Evolutionary conservation across 225 moss, liverwort and hornwort species (phyloP), one percentile per base, ranked within the genome.

Genomic region (Physcomitrellopsis africana): DNA sequence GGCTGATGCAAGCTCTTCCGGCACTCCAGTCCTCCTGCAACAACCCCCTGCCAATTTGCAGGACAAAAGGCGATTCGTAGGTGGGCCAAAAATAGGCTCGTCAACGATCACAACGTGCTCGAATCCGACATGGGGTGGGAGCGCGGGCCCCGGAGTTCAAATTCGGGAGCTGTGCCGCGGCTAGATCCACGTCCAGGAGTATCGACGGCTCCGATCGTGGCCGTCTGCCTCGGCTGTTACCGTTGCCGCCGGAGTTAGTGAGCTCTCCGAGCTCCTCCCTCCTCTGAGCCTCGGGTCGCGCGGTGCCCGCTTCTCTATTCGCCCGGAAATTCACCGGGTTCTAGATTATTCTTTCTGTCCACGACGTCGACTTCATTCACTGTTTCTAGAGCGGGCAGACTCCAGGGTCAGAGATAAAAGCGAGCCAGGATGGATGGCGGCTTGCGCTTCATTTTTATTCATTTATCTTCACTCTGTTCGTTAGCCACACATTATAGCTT

Each of bases 321-420:
- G 32, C 32, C 32, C 32, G 32, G 32, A 1, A 37, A 37, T 37
- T 37, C 32, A 37, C 4, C 32, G 32, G 32, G 32, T 5, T 37
- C 32, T 37, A 7, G 2, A 37, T 37, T 37, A 37, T 37, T 37
- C 7, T 37, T 1, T 37, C 7, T 37, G 32, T 37, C 7, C 32
- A 37, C 32, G 32, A 37, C 32, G 32, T 12, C 23, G 12, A 65
- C 13, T 57, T 68, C 49, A 37, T 53, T 65, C 71, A 70, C 72
- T 72, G 57, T 56, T 56, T 64, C 56, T 64, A 63, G 70, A 63
- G 70, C 56, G 22, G 22, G 65, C 74, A 37, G 22, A 20, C 49
- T 12, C 0, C 0, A 1, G 3, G 41, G 74, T 56, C 56, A 4
- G 45, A 56, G 14, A 29, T 0, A 53, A 54, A 49, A 53, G 44